phyloP scores from a whole-genome alignment of 1,284 basidiomycete genomes.

The Chalciporus piperatoides region DNA sequence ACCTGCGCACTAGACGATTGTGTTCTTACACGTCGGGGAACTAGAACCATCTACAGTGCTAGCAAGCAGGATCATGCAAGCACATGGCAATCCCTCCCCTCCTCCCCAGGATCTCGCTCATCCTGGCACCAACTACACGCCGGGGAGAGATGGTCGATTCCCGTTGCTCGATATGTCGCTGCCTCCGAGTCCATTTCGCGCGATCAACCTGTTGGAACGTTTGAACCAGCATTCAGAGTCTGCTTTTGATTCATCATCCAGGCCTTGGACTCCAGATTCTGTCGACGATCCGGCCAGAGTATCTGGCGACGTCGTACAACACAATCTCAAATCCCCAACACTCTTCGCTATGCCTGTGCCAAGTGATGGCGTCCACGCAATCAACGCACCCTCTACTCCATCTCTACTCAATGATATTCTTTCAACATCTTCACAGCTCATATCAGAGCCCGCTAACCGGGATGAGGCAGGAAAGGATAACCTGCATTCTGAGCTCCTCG shows the following conservation, averaged over 20 bases:
- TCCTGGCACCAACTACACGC: constrained; percentile 16
- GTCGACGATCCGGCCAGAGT: constrained; percentile 5
- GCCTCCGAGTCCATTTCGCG: constrained; percentile 32
- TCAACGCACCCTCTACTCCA: constrained; percentile 13
- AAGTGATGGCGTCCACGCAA: constrained; percentile 7
- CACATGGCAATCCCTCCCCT: constrained; percentile 72
- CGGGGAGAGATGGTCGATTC: constrained; percentile 20
- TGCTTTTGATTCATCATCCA: constrained; percentile 4
- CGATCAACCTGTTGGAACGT: constrained; percentile 31
- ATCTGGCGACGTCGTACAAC: constrained; percentile 12
- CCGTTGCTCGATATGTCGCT: constrained; percentile 12
- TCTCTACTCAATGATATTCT: constrained; percentile 38
- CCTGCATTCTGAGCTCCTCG: neutral
- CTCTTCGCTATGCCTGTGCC: constrained; percentile 16
- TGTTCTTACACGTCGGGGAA: constrained; percentile 3
- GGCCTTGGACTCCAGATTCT: neutral
- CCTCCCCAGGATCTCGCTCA: constrained; percentile 47
- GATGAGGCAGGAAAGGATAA: constrained; percentile 4
- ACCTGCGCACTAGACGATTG: constrained; percentile 2
- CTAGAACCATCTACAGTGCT: constrained; percentile 64
- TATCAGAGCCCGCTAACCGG: constrained; percentile 4
- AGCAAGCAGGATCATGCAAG: constrained; percentile 59
- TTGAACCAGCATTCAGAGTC: constrained; percentile 19
- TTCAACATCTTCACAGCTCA: constrained; percentile 33
- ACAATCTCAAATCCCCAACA: constrained; percentile 40